Evolutionary conservation across 805 yeast genomes (phyloP), one percentile per base, ranked within the genome.

Genomic region (Lachancea quebecensis): DNA sequence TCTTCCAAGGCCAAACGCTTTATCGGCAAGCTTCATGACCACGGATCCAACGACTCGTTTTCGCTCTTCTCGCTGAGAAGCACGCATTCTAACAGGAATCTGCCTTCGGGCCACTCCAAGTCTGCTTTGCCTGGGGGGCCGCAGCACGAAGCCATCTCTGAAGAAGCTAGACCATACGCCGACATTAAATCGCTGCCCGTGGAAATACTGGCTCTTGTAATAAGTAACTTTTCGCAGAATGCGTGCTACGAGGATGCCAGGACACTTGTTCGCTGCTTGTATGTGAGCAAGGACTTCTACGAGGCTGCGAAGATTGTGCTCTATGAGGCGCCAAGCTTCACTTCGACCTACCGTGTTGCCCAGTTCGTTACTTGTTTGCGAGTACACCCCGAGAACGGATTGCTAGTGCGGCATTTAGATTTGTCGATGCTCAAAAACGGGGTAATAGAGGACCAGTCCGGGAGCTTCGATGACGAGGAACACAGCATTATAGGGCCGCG

Each of bases 301-400:
- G 60, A 57, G 30, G 65, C 78, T 6, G 73, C 82, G 2, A 76
- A 78, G 51, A 73, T 73, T 4, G 68, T 72, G 18, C 62, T 87
- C 10, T 88, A 85, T 60, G 56, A 67, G 11, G 49, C 63, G 7
- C 79, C 90, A 3, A 49, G 55, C 11, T 74, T 88, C 52, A 74
- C 78, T 0, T 80, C 95, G 2, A 81, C 90, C 6, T 88, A 84
- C 58, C 68, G 95, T 35, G 75, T 85, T 37, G 93, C 87, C 0
- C 95, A 88, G 62, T 81, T 88, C 55, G 78, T 88, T 4, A 73
- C 89, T 1, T 73, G 80, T 4, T 62, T 88, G n/a, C 69, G 84
- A 37, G 68, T 74, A 44, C 74, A 75, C 50, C 71, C 76, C 8
- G 66, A 67, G 2, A 71, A 83, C 42, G 89, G 90, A 0, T 55